Percentiles rank a stretch among this genome's conserved stretches.
phyloP scores from a whole-genome alignment of 495 filamentous ascomycete species.

The Lasiosphaeria hispida region DNA sequence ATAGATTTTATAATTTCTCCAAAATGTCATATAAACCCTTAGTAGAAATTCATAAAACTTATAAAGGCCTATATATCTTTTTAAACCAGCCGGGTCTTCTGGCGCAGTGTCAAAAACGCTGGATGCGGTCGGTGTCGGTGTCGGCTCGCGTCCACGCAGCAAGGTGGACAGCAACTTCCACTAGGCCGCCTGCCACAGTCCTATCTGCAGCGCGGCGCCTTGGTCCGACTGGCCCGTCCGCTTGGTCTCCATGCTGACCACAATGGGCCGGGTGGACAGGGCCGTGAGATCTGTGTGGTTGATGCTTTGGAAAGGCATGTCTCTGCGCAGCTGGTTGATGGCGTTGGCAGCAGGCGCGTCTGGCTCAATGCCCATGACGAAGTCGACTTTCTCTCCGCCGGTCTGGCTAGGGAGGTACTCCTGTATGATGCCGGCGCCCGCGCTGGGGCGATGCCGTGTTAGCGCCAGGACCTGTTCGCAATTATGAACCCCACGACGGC shows the following conservation, averaged over 20 bases:
- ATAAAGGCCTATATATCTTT: no score
- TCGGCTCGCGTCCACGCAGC: no score
- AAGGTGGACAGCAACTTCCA: constrained; percentile 3
- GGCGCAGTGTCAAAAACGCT: no score
- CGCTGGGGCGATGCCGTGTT: constrained; percentile 5
- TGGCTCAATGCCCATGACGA: neutral
- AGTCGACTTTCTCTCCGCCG: neutral
- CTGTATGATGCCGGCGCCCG: neutral
- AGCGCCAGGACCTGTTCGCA: neutral
- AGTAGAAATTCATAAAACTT: no score
- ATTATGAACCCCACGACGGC: neutral
- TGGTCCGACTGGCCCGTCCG: constrained; percentile 1
- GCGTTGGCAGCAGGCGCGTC: neutral
- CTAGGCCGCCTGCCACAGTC: neutral
- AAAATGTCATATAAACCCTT: no score
- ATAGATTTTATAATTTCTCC: no score
- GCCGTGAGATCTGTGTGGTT: constrained; percentile 3
- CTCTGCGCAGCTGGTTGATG: neutral
- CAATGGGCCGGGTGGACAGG: neutral
- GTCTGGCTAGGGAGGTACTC: neutral
- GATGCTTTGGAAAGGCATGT: neutral
- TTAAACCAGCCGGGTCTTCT: no score
- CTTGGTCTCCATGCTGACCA: constrained; percentile 3
- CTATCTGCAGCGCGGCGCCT: constrained; percentile 5
- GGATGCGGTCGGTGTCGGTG: no score